These are phyloP conservation scores for Didymella segeticola DNA, from an alignment of 2,329 filamentous ascomycete genomes.

Conservation along the genomic window DNA sequence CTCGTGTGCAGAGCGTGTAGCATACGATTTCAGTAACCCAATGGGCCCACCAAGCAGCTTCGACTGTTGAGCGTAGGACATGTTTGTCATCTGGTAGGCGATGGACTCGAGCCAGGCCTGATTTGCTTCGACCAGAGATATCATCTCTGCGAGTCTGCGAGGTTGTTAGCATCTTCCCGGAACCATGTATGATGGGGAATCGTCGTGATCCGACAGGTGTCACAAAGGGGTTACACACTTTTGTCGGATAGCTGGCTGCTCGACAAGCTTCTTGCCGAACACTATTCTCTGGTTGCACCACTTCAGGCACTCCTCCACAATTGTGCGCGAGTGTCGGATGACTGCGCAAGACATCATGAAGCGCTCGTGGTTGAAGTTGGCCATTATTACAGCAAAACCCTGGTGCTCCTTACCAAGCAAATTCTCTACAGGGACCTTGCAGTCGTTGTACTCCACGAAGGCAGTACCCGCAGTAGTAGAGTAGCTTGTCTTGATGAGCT, in stretches of 20 bases:
- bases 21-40: slow-evolving; percentile 79
- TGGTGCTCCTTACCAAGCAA: slow-evolving; percentile 83
- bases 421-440: slow-evolving; percentile 81
- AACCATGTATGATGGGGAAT: too few species aligned
- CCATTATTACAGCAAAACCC: slow-evolving; percentile 82
- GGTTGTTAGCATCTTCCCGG: neutral
- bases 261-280: slow-evolving; percentile 81
- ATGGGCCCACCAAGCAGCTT: slow-evolving; percentile 80
- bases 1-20: slow-evolving; percentile 79
- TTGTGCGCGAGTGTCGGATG: slow-evolving; percentile 68
- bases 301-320: slow-evolving; percentile 85
- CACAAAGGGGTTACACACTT: slow-evolving; percentile 63
- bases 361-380: slow-evolving; percentile 88
- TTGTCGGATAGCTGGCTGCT: slow-evolving; percentile 80
- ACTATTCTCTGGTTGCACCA: slow-evolving; percentile 88
- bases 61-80: slow-evolving; percentile 79
- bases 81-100: slow-evolving; percentile 87
- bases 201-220: neutral
- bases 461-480: slow-evolving; percentile 79
- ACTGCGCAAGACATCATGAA: slow-evolving; percentile 75
- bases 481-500: slow-evolving; percentile 81
- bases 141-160: slow-evolving; percentile 81
- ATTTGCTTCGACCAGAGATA: slow-evolving; percentile 79
- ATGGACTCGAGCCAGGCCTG: slow-evolving; percentile 86
- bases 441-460: slow-evolving; percentile 83